Evolutionary conservation across 306 rosid species (phyloP).

Genomic region (Gastrolobium villosum): DNA sequence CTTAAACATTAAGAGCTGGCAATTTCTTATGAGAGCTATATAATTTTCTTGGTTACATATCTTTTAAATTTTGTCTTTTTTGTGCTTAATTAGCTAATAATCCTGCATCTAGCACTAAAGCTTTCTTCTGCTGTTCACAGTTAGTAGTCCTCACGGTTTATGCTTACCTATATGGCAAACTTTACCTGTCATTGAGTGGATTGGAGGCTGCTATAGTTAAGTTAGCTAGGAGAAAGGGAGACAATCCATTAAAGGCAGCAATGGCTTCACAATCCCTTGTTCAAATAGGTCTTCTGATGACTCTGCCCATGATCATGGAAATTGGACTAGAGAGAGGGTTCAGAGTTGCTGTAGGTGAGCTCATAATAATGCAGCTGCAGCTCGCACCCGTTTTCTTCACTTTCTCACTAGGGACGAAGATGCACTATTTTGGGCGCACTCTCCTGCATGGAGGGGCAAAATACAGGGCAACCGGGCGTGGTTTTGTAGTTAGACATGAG

Average conservation of each 20-base stretch:
- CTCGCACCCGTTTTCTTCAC: slow-evolving; percentile 96
- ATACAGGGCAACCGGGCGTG: slow-evolving; percentile 99
- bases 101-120: slow-evolving; percentile 38
- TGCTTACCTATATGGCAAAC: slow-evolving; percentile 83
- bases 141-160: slow-evolving; percentile 80
- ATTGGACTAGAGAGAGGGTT: slow-evolving; percentile 98
- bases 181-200: slow-evolving; percentile 94
- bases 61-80: slow-evolving; percentile 30
- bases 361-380: slow-evolving; percentile 92
- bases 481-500: slow-evolving; percentile 95
- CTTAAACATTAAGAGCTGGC: not conserved
- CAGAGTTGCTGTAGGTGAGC: slow-evolving; percentile 81
- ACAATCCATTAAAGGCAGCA: slow-evolving; percentile 73
- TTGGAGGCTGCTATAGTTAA: slow-evolving; percentile 72
- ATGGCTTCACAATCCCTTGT: slow-evolving; percentile 93
- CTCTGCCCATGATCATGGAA: slow-evolving; percentile 98
- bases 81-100: slow-evolving; percentile 34
- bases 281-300: slow-evolving; percentile 88
- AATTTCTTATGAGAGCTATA: slow-evolving; percentile 29
- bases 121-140: slow-evolving; percentile 64
- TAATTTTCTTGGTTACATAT: slow-evolving; percentile 15
- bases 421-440: slow-evolving; percentile 93
- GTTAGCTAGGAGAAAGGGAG: slow-evolving; percentile 70
- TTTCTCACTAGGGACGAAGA: slow-evolving; percentile 90
- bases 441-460: slow-evolving; percentile 95